Conservation (phyloP, 768 basidiomycete genomes). For the Rhodotorula babjevae region DNA sequence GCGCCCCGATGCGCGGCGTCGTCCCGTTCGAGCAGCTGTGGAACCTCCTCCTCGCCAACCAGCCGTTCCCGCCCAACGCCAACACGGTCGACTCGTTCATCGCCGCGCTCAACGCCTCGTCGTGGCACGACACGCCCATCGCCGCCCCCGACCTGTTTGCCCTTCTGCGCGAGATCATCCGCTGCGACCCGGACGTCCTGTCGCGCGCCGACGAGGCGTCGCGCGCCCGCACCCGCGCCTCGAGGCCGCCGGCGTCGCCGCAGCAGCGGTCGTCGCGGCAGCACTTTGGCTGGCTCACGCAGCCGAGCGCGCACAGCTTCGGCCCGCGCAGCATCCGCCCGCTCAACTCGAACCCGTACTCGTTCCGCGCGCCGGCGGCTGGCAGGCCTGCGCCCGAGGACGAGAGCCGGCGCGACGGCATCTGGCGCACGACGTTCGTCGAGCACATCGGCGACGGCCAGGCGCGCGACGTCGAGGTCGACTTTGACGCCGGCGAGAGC, state of each 20-base stretch:
- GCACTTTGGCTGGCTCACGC: no score
- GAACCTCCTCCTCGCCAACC: not conserved
- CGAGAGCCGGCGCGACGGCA: slow-evolving; percentile 10
- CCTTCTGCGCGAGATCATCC: slow-evolving; percentile 2
- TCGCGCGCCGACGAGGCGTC: not conserved
- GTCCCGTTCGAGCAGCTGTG: slow-evolving; percentile 15
- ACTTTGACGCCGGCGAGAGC: not conserved
- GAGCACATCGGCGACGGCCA: slow-evolving; percentile 17
- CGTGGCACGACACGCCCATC: not conserved
- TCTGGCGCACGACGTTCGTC: slow-evolving; percentile 19
- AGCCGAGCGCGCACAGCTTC: no score
- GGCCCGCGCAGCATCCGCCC: no score
- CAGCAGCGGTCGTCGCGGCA: no score
- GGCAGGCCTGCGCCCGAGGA: not conserved
- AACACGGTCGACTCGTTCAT: slow-evolving; percentile 11
- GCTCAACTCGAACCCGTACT: no score
- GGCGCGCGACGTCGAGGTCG: not conserved
- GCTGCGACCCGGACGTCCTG: slow-evolving; percentile 13
- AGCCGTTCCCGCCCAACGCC: slow-evolving; percentile 5
- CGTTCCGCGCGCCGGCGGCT: not conserved
- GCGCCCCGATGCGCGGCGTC: no score
- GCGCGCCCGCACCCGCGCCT: not conserved
- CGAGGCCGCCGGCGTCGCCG: not conserved
- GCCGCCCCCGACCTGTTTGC: not conserved
- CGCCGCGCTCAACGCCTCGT: slow-evolving; percentile 3